phyloP scores from a whole-genome alignment of 1,284 basidiomycete genomes.

The Trichosporon coremiiforme region DNA sequence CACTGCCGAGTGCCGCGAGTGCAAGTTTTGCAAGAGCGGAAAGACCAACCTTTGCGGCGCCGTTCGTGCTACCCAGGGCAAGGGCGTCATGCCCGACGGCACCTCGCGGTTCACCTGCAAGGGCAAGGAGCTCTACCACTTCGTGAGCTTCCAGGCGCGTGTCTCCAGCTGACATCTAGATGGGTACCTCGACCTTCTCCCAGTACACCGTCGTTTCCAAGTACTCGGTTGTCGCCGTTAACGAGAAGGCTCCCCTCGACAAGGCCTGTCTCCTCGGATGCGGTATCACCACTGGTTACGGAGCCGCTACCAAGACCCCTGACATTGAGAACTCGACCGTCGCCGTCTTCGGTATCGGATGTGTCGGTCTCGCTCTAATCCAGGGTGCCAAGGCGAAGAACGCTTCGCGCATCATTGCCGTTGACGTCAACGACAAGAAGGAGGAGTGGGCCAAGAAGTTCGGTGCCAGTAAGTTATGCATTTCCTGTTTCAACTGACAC shows the following conservation, averaged over 20 bases:
- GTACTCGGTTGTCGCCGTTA: conserved; percentile 90
- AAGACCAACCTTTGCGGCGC: conserved; percentile 95
- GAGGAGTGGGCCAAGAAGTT: conserved; percentile 89
- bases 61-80: conserved; percentile 92
- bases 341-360: conserved; percentile 93
- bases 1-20: conserved; percentile 93
- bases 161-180: conserved; percentile 61
- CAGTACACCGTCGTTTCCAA: conserved; percentile 99
- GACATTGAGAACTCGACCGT: conserved; percentile 73
- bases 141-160: conserved; percentile 63
- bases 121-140: conserved; percentile 86
- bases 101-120: conserved; percentile 88
- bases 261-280: conserved; percentile 94
- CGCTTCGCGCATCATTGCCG: conserved; percentile 84
- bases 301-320: conserved; percentile 61
- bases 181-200: conserved; percentile 98
- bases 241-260: conserved; percentile 81
- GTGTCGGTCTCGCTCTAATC: conserved; percentile 91
- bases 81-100: conserved; percentile 93
- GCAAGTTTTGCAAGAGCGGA: conserved; percentile 98
- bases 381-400: conserved; percentile 77
- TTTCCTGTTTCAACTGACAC: neutral
- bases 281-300: conserved; percentile 87
- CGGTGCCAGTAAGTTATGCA: conserved; percentile 67
- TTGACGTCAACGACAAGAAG: conserved; percentile 87